Evolutionary conservation across 345 rosid species (phyloP), one percentile per base, ranked within the genome.

Genomic region (Erysimum cheiranthoides): DNA sequence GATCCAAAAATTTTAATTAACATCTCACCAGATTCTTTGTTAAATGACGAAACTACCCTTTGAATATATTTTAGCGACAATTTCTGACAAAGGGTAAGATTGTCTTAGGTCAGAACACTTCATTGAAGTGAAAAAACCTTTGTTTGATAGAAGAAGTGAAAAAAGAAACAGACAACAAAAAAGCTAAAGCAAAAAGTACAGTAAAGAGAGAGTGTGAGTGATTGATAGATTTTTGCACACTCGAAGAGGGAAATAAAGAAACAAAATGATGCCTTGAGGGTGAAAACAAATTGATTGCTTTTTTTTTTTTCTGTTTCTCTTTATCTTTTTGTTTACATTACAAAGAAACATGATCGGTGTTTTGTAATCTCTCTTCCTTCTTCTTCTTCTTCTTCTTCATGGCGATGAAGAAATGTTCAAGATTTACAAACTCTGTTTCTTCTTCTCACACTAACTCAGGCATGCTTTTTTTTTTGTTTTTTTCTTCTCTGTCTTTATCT

Each of bases 221-320:
- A 53, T 10, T 16, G 61, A 62, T 3, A 50, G 77, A 56, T 65
- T 54, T 74, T 67, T 67, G 73, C 68, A 68, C 73, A 75, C 79
- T 51, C 52, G 39, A 63, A 66, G 46, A 30, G 25, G 72, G 76
- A n/a, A 52, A 64, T 5, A 70, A 65, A 57, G 68, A 72, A 78
- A 72, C 81, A 78, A 72, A 78, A 78, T 78, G 81, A 78, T 78
- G 81, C 77, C 81, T 66, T 78, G 81, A 78, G 63, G 77, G 52
- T 59, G 77, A 78, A 78, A 78, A 72, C 73, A 17, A 13, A 78
- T 72, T 66, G 70, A 78, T 78, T 72, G 65, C 81, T 66, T 72
- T 35, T 73, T 32, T 32, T n/a, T 42, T 56, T 21, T n/a, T 27
- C 7, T 14, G n/a, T n/a, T n/a, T n/a, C n/a, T n/a, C n/a, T n/a